phyloP scores from a whole-genome alignment of 345 rosid species.

The Syzygium oleosum region DNA sequence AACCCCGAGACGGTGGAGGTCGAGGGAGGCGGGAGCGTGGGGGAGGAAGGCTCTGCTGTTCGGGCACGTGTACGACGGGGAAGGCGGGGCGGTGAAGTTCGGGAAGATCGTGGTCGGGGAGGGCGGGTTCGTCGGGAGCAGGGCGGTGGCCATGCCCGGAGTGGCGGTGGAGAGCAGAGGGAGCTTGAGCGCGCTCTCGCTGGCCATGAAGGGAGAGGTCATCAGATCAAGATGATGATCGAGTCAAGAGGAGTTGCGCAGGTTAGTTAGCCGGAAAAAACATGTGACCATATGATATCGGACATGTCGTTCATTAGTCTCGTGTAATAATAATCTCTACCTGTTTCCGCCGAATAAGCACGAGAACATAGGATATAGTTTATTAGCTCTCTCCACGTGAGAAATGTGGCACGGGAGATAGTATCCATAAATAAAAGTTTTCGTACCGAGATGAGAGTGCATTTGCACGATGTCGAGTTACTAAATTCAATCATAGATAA shows the following conservation, averaged over 20 bases:
- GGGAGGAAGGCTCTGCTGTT: conserved; percentile 43
- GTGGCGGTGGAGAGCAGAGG: conserved; percentile 47
- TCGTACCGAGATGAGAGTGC: background rate
- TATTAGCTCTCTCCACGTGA: background rate
- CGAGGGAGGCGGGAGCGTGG: conserved; percentile 43
- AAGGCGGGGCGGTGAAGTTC: conserved; percentile 49
- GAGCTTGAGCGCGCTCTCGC: conserved; percentile 27
- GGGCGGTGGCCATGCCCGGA: conserved; percentile 55
- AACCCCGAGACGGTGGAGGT: conserved; percentile 68
- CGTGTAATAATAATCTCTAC: background rate
- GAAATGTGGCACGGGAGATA: background rate
- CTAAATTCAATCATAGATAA: background rate
- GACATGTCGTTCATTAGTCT: background rate
- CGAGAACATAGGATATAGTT: background rate
- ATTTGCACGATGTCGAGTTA: background rate
- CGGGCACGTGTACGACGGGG: conserved; percentile 62
- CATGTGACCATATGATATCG: background rate
- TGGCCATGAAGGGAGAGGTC: conserved; percentile 55
- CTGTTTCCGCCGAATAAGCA: background rate
- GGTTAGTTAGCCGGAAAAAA: background rate
- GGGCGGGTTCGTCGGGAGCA: conserved; percentile 45
- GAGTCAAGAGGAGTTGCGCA: background rate
- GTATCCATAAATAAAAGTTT: background rate
- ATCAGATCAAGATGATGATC: conserved; percentile 13
- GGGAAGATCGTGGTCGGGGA: conserved; percentile 41